Conservation (phyloP, 306 rosid genomes). For the Sophora flavescens region DNA sequence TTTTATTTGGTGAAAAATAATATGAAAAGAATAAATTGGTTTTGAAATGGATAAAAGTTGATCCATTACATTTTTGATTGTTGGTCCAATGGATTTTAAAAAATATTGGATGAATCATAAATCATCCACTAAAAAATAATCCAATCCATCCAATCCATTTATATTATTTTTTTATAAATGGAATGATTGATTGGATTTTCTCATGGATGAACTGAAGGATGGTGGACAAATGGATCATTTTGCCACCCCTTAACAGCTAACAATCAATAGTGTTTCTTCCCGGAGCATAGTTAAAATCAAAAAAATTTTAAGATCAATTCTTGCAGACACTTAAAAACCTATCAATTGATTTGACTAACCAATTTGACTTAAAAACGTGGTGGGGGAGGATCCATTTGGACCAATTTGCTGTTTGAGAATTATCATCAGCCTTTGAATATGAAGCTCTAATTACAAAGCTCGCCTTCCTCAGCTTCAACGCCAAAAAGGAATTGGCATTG, state of each 20-base stretch:
- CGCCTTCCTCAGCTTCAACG: conserved; percentile 38
- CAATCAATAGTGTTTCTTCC: background rate
- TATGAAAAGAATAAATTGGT: no score
- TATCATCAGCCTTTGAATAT: conserved; percentile 42
- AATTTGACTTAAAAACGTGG: conserved; percentile 83
- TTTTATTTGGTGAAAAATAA: no score
- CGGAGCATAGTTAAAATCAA: conserved; percentile 1
- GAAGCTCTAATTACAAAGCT: conserved; percentile 63
- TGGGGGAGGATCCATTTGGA: conserved; percentile 74
- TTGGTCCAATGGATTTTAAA: no score
- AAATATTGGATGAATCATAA: no score
- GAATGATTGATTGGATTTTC: no score
- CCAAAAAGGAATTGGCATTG: conserved; percentile 49
- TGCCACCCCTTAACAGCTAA: conserved; percentile 8
- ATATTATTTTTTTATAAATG: no score
- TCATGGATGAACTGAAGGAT: no score
- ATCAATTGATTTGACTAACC: conserved; percentile 55
- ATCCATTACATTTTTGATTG: no score
- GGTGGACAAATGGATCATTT: no score
- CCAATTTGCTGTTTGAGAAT: conserved; percentile 59
- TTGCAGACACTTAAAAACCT: background rate
- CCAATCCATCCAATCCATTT: background rate
- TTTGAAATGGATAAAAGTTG: no score
- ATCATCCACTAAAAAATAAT: no score
- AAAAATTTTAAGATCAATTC: conserved; percentile 3